Base-by-base conservation (phyloP, 352 stramenopile genomes). In the Phytophthora pinifolia region DNA sequence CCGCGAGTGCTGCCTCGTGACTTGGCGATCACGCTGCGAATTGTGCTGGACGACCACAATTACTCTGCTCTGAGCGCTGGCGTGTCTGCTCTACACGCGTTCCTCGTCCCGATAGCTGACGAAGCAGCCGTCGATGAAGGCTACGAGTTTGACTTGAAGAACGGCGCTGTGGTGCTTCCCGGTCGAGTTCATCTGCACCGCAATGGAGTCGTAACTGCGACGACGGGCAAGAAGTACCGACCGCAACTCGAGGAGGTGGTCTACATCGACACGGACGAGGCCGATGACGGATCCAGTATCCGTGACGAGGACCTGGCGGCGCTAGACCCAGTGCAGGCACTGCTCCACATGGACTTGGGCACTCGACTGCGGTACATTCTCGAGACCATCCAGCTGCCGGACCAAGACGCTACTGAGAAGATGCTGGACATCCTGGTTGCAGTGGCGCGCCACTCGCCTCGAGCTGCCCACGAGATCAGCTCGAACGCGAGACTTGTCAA, bases 11-110 rank as follows among this genome's bases (percentile, higher is more conserved):
- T 87, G 29, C 73, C 76, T 46, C 57, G 61, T 17, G 64, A 82
- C 17, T 42, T 87, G 41, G 68, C 74, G 0, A 59, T 88, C 25
- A 74, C 75, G 3, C 54, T 88, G 9, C 75, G 79, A 8, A 74
- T 79, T 15, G 65, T 75, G 5, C 62, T 86, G 2, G 79, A 90
- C 20, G 77, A 86, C 29, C 71, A 85, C 30, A 90, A 90, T 48
- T 80, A 83, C 45, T 83, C 79, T 3, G 79, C 66, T 3, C 44
- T 90, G 0, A 66, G 62, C 13, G 68, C 67, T 27, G 77, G 57
- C 3, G 59, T 88, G 7, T 57, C 71, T 22, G 75, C 76, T 0
- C 54, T 90, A 6, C 77, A 90, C 39, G 66, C 75, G 0, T 83
- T 80, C 35, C 51, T 88, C 27, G 73, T 88, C 5, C 73, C 72